These are phyloP conservation scores for Diplodia sapinea DNA, from an alignment of 2,329 filamentous ascomycete genomes.

Conservation along the genomic window DNA sequence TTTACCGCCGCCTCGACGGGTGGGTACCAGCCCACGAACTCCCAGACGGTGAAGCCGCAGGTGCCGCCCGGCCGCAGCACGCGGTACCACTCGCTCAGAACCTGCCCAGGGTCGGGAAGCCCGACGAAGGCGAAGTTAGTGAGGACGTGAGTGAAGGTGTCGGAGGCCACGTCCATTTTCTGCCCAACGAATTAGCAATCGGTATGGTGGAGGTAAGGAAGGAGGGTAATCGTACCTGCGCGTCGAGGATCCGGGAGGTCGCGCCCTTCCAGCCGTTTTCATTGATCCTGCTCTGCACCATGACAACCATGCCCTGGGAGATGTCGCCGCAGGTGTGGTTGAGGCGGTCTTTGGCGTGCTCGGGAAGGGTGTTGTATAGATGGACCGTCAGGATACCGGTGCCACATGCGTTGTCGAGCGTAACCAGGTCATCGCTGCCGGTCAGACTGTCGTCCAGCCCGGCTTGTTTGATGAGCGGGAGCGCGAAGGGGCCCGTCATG, in stretches of 20 bases:
- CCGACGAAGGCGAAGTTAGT: conserved; percentile 57
- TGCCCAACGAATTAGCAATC: not conserved
- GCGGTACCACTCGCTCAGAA: conserved; percentile 41
- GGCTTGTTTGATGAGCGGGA: conserved; percentile 41
- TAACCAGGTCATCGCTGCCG: conserved; percentile 34
- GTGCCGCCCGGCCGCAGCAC: conserved; percentile 63
- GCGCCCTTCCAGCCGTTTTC: conserved; percentile 56
- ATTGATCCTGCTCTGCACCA: conserved; percentile 49
- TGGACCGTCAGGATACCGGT: conserved; percentile 57
- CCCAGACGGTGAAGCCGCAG: conserved; percentile 60
- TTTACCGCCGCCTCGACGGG: not conserved
- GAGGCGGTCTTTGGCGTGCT: conserved; percentile 50
- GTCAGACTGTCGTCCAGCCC: conserved; percentile 35
- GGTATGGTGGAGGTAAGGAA: not conserved
- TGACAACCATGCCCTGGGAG: conserved; percentile 51
- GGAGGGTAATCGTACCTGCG: conserved; percentile 46
- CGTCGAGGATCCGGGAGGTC: conserved; percentile 54
- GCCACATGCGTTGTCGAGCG: conserved; percentile 63
- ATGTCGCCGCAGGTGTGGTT: conserved; percentile 59
- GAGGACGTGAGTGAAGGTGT: conserved; percentile 42
- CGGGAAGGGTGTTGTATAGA: conserved; percentile 50
- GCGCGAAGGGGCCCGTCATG: conserved; percentile 42
- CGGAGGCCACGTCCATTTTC: conserved; percentile 24
- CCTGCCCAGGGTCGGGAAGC: conserved; percentile 51
- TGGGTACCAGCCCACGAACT: conserved; percentile 22